Percentiles rank a stretch among this genome's conserved stretches.
Evolutionary conservation across 177 flowering plant genomes (phyloP).

Genomic region (Vitis hybrid): DNA sequence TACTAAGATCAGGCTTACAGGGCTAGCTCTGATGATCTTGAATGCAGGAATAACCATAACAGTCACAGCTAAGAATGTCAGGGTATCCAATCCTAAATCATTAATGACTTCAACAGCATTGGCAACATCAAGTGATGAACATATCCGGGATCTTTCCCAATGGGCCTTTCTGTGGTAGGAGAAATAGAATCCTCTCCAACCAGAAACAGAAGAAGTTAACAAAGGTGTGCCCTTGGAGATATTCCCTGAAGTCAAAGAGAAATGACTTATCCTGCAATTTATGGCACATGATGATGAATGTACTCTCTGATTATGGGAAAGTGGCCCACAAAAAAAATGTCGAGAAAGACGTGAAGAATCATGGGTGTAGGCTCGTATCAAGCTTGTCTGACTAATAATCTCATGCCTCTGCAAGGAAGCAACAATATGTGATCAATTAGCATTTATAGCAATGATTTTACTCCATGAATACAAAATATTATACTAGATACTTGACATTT

Average conservation of each 20-base stretch:
- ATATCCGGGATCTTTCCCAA: constrained; percentile 29
- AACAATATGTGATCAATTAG: constrained; percentile 1
- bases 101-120: constrained; percentile 87
- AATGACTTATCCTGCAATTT: constrained; percentile 21
- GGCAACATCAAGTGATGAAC: constrained; percentile 63
- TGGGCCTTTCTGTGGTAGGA: constrained; percentile 13
- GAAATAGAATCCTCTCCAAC: constrained; percentile 28
- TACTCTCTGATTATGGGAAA: constrained; percentile 18
- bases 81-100: constrained; percentile 92
- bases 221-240: constrained; percentile 17
- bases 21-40: constrained; percentile 82
- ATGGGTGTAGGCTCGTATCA: constrained; percentile 24
- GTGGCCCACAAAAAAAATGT: constrained; percentile 18
- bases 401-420: constrained; percentile 51
- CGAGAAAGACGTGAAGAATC: constrained; percentile 26
- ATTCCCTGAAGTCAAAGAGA: constrained; percentile 20
- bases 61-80: constrained; percentile 88
- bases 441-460: not conserved
- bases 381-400: constrained; percentile 25
- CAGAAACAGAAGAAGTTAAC: constrained; percentile 21
- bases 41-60: constrained; percentile 89
- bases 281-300: constrained; percentile 17
- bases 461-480: not conserved
- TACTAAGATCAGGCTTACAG: constrained; percentile 54
- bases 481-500: not conserved